Percentiles rank a stretch among this genome's conserved stretches.
Conservation (phyloP, 768 basidiomycete genomes). For the Pleurotus citrinopileatus region DNA sequence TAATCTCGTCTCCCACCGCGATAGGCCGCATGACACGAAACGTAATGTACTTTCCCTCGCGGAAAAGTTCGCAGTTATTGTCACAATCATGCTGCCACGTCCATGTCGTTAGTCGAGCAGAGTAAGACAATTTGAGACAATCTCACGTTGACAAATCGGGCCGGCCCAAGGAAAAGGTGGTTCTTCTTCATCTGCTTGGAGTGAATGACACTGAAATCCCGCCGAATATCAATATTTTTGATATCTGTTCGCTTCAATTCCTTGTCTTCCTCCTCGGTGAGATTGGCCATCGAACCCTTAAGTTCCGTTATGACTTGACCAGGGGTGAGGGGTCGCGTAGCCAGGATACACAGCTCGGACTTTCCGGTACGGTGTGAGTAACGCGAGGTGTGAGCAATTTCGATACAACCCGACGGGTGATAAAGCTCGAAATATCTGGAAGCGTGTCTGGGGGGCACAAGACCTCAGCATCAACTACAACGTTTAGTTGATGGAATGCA, state of each 20-base stretch:
- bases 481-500: slow-evolving; percentile 17
- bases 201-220: slow-evolving; percentile 90
- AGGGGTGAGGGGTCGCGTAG: slow-evolving; percentile 65
- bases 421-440: slow-evolving; percentile 89
- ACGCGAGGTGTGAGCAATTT: slow-evolving; percentile 86
- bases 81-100: slow-evolving; percentile 78
- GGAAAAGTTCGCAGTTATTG: slow-evolving; percentile 86
- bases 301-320: slow-evolving; percentile 81
- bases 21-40: slow-evolving; percentile 82
- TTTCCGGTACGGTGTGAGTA: slow-evolving; percentile 88
- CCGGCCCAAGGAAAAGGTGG: slow-evolving; percentile 86
- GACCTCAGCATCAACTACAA: background rate
- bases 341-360: slow-evolving; percentile 84
- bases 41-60: slow-evolving; percentile 86
- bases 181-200: slow-evolving; percentile 91
- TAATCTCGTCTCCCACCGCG: slow-evolving; percentile 80
- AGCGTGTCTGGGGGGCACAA: slow-evolving; percentile 66
- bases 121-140: slow-evolving; percentile 8
- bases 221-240: slow-evolving; percentile 71
- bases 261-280: slow-evolving; percentile 82
- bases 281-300: slow-evolving; percentile 87
- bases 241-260: slow-evolving; percentile 83
- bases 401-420: slow-evolving; percentile 77
- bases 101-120: slow-evolving; percentile 14
- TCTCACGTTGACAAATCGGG: slow-evolving; percentile 89